Evolutionary conservation across 2,329 filamentous ascomycete genomes (phyloP).

Genomic region (Penicillium sp.): DNA sequence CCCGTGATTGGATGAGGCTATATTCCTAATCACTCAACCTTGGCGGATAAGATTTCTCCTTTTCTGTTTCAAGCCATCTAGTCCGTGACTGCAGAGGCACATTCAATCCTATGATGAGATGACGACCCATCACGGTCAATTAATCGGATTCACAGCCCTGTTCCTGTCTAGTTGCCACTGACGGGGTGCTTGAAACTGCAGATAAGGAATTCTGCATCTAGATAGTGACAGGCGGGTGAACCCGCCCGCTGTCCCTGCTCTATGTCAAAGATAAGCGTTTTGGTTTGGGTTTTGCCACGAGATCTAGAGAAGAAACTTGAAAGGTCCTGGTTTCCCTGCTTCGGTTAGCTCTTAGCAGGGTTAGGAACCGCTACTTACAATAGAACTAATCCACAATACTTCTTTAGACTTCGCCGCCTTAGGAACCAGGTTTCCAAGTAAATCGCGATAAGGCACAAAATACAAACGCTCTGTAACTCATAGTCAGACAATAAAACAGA

Average conservation of each 20-base stretch:
- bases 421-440: background rate
- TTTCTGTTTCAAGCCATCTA: background rate
- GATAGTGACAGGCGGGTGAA: background rate
- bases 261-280: conserved; percentile 12
- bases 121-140: background rate
- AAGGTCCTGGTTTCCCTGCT: background rate
- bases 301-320: background rate
- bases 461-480: no score
- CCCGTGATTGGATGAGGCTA: conserved; percentile 3
- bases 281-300: background rate
- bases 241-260: background rate
- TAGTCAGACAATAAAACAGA: background rate
- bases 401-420: no score
- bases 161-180: background rate
- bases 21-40: conserved; percentile 1
- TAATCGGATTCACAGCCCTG: background rate
- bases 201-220: conserved; percentile 2
- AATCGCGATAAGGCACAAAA: background rate
- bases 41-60: conserved; percentile 15
- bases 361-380: background rate
- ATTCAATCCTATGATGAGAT: background rate
- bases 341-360: background rate
- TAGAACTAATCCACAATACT: background rate
- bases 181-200: background rate
- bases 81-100: background rate